Evolutionary conservation across 257 asterid genomes (phyloP), one percentile per base, ranked within the genome.

Genomic region (Solanum chaucha): DNA sequence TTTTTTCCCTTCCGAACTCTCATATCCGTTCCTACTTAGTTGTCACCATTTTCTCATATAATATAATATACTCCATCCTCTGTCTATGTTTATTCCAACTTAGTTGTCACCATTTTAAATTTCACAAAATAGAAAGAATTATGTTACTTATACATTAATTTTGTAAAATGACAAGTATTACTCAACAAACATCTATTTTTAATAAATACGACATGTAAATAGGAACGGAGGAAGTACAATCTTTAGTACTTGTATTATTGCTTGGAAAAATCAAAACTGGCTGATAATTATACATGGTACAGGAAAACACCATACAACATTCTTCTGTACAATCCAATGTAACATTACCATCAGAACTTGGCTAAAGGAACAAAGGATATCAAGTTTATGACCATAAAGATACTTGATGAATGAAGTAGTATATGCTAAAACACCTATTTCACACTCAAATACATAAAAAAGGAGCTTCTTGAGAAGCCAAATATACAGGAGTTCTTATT

Each of bases 401-500:
- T 28, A 44, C 67, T 26, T 46, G 85, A 46, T 80, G 26, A 41
- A 44, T 46, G 67, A 4, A 78, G 38, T 12, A 24, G 24, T 46
- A 80, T 80, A 48, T 80, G 28, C 85, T 80, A 48, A 80, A 80
- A 80, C 85, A 80, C 85, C 85, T 48, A 80, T 46, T 20, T 46
- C 85, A 80, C 85, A 48, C 68, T 46, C 68, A 30, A 44, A 48
- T 17, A 15, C 85, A 80, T 13, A 10, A 24, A 74, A 38, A 46
- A 2, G 64, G 32, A 38, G 1, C 82, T 36, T 74, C 61, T 24
- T 6, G 14, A 75, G 61, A 24, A 75, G 59, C 55, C 8, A 75
- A 40, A 75, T 75, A 40, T 75, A 75, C 83, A 40, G 83, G 36
- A 75, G n/a, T 40, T 40, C 19, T 90, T 87, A 87, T 77, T 88